A percentile compares a stretch with the other conserved stretches of the same genome.
These are phyloP conservation scores for Penicillium paneum DNA, from an alignment of 2,329 filamentous ascomycete species.

Conservation along the genomic window DNA sequence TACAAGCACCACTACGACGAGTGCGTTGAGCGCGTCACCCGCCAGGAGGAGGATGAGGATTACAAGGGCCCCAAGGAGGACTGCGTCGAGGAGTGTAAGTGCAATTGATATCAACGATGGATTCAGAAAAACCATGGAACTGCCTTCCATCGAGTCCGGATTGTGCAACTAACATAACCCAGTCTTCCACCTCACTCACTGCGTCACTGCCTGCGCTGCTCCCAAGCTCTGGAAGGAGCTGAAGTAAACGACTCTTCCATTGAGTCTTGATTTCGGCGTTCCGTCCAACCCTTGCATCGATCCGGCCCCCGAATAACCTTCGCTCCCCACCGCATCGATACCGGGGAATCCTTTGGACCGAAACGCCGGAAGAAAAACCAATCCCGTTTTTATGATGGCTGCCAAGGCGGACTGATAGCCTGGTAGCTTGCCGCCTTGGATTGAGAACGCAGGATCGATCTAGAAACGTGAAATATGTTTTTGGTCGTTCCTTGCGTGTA, in stretches of 20 bases:
- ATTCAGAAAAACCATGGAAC: neutral
- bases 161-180: slow-evolving; percentile 16
- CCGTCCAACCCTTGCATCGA: slow-evolving; percentile 16
- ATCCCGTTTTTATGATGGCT: slow-evolving; percentile 21
- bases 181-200: slow-evolving; percentile 99
- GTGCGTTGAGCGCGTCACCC: slow-evolving; percentile 90
- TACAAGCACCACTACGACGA: slow-evolving; percentile 98
- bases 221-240: slow-evolving; percentile 92
- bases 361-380: slow-evolving; percentile 7
- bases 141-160: neutral
- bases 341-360: slow-evolving; percentile 5
- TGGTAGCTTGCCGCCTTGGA: slow-evolving; percentile 22
- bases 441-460: slow-evolving; percentile 18
- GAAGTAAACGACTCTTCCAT: slow-evolving; percentile 62
- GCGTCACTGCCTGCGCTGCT: slow-evolving; percentile 85
- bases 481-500: slow-evolving; percentile 13
- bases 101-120: neutral
- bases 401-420: slow-evolving; percentile 14
- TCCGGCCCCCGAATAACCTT: neutral
- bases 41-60: slow-evolving; percentile 63
- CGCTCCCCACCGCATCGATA: slow-evolving; percentile 6
- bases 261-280: slow-evolving; percentile 11
- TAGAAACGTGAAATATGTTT: slow-evolving; percentile 7
- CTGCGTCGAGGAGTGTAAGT: slow-evolving; percentile 98
- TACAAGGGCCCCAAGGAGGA: slow-evolving; percentile 78